Conservation (phyloP, 805 yeast genomes). For the Lipomyces sp. region DNA sequence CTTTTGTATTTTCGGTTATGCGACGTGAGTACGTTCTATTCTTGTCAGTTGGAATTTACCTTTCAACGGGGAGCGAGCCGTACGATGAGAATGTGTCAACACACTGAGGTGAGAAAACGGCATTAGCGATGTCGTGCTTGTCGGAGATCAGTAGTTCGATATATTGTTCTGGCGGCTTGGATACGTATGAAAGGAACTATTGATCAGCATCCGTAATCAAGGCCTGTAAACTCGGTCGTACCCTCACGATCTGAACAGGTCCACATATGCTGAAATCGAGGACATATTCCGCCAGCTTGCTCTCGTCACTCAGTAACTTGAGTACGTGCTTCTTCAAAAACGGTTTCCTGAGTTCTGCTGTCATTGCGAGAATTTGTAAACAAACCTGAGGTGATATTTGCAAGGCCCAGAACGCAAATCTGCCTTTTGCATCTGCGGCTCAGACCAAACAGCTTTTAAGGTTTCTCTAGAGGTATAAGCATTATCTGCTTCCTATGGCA, state of each 20-base stretch:
- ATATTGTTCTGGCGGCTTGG: conserved; percentile 15
- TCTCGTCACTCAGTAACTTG: conserved; percentile 1
- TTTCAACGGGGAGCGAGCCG: not conserved
- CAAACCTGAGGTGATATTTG: too few species aligned
- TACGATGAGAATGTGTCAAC: not conserved
- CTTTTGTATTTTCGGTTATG: conserved; percentile 14
- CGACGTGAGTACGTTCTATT: conserved; percentile 14
- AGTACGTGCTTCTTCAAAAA: conserved; percentile 16
- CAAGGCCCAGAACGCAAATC: too few species aligned
- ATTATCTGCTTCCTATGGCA: too few species aligned
- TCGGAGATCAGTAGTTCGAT: conserved; percentile 20
- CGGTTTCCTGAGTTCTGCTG: conserved; percentile 24
- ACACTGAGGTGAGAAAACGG: conserved; percentile 20
- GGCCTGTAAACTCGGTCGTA: conserved; percentile 1
- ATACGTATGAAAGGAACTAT: conserved; percentile 14
- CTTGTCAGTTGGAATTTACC: not conserved
- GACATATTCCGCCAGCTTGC: not conserved
- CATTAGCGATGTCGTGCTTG: conserved; percentile 9
- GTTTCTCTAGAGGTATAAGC: too few species aligned
- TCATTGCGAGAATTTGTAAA: conserved; percentile 4
- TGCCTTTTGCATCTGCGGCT: too few species aligned
- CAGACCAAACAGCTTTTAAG: too few species aligned
- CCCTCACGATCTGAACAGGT: conserved; percentile 19
- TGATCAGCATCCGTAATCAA: not conserved
- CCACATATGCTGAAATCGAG: conserved; percentile 10